phyloP scores from a whole-genome alignment of 106 monocot genomes.

The Dioscorea dumetorum region DNA sequence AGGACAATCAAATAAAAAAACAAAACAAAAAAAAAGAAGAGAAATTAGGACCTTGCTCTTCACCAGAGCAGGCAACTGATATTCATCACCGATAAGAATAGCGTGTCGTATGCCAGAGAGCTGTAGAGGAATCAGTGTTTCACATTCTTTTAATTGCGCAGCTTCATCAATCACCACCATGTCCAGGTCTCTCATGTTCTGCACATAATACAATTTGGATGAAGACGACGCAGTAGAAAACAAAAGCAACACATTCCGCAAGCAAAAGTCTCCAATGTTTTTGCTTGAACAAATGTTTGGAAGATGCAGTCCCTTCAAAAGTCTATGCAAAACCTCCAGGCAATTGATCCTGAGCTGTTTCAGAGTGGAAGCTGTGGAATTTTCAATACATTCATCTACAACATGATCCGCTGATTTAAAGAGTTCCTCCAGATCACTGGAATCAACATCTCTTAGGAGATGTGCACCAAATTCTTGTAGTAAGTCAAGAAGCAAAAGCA shows the following conservation, averaged over 20 bases:
- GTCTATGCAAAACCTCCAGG: constrained; percentile 11
- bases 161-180: constrained; percentile 64
- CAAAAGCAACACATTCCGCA: constrained; percentile 26
- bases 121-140: constrained; percentile 52
- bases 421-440: constrained; percentile 7
- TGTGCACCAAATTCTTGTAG: constrained; percentile 11
- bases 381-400: not conserved
- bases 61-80: constrained; percentile 57
- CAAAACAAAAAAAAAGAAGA: not conserved
- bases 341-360: constrained; percentile 6
- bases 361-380: not conserved
- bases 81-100: constrained; percentile 68
- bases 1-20: not conserved
- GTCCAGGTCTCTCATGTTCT: constrained; percentile 17
- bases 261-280: constrained; percentile 21
- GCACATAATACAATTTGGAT: constrained; percentile 23
- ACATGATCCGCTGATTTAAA: not conserved
- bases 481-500: constrained; percentile 10
- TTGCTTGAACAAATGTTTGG: not conserved
- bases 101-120: constrained; percentile 28
- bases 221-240: constrained; percentile 60
- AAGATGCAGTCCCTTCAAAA: constrained; percentile 14
- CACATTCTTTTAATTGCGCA: constrained; percentile 71
- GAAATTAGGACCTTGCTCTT: constrained; percentile 45
- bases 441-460: not conserved